Conservation (phyloP, 257 asterid species). For the Salvia miltiorrhiza region DNA sequence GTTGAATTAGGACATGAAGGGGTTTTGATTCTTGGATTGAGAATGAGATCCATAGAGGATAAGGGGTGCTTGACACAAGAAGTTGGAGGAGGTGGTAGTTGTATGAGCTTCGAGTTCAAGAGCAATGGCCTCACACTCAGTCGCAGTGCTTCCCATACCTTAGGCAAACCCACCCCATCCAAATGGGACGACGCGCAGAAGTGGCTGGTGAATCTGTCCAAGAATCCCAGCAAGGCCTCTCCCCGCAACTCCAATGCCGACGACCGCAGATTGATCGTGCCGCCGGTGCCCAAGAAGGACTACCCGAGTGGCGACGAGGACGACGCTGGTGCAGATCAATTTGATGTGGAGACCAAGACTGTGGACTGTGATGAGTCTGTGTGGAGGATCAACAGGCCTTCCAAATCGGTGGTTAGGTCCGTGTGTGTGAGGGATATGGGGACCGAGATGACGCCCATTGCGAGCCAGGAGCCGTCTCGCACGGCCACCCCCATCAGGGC, state of each 20-base stretch:
- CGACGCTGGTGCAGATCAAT: slow-evolving; percentile 29
- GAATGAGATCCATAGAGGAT: slow-evolving; percentile 69
- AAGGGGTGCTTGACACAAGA: slow-evolving; percentile 68
- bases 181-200: slow-evolving; percentile 97
- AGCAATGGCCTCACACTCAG: slow-evolving; percentile 38
- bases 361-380: slow-evolving; percentile 65
- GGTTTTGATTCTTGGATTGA: neutral
- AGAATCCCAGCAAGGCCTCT: slow-evolving; percentile 44
- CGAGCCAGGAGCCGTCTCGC: slow-evolving; percentile 83
- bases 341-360: slow-evolving; percentile 57
- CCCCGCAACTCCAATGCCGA: slow-evolving; percentile 85
- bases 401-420: slow-evolving; percentile 50
- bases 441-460: slow-evolving; percentile 88
- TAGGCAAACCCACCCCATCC: slow-evolving; percentile 81
- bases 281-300: slow-evolving; percentile 54
- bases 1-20: too few relatives aligned
- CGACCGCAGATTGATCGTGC: slow-evolving; percentile 67
- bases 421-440: slow-evolving; percentile 91
- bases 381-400: slow-evolving; percentile 63
- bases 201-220: slow-evolving; percentile 79
- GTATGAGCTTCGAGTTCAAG: slow-evolving; percentile 59
- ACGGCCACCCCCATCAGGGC: slow-evolving; percentile 75
- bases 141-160: slow-evolving; percentile 47
- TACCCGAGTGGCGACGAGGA: slow-evolving; percentile 57
- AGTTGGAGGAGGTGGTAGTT: slow-evolving; percentile 26